Conservation (phyloP, 306 rosid genomes). For the Prunus padus region DNA sequence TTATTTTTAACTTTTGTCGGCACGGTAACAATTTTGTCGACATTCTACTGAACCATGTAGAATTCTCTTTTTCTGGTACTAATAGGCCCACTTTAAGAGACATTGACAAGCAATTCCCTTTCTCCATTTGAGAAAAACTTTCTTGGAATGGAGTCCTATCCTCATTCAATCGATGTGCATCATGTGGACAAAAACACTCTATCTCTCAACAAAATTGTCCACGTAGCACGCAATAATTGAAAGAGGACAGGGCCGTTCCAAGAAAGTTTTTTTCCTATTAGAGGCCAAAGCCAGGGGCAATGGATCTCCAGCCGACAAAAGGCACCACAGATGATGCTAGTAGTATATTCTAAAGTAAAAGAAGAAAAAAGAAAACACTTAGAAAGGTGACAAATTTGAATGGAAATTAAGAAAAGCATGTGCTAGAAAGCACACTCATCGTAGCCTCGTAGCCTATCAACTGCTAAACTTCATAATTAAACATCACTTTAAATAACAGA, state of each 20-base stretch:
- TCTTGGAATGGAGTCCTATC: no score
- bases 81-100: not conserved
- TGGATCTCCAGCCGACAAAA: constrained; percentile 9
- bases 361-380: not conserved
- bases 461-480: not conserved
- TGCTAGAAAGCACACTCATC: not conserved
- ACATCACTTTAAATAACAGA: not conserved
- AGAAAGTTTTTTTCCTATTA: no score
- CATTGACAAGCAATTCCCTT: not conserved
- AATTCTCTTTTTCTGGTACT: not conserved
- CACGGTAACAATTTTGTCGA: no score
- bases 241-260: no score
- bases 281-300: not conserved
- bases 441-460: not conserved
- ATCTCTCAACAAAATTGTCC: no score
- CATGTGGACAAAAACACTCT: no score
- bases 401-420: not conserved
- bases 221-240: no score
- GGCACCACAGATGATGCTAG: not conserved
- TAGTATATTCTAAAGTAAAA: not conserved
- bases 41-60: no score
- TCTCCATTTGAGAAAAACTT: no score
- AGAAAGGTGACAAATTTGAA: not conserved
- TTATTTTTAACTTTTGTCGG: no score
- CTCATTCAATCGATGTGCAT: no score